These are phyloP conservation scores for Pelargonium citronellum DNA, from an alignment of 441 rosid genomes.

Conservation along the genomic window DNA sequence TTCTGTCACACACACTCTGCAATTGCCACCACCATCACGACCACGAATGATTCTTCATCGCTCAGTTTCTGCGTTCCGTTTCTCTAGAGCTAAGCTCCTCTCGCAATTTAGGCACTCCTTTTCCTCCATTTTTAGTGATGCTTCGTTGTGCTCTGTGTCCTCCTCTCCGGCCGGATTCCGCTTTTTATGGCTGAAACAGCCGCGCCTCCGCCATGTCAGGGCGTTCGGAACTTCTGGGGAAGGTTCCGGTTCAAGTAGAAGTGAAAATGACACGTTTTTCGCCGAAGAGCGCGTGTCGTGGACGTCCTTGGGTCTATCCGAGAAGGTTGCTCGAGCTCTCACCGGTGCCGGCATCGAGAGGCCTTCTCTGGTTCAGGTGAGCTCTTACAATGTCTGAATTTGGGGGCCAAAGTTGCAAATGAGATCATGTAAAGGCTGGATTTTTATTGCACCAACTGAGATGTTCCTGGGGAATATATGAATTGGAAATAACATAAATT, in stretches of 20 bases:
- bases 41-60: conserved; percentile 51
- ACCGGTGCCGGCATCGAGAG: conserved; percentile 48
- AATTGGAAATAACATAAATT: background rate
- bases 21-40: too few relatives aligned
- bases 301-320: conserved; percentile 73
- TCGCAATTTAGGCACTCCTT: conserved; percentile 36
- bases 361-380: conserved; percentile 84
- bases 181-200: conserved; percentile 34
- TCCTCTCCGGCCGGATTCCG: conserved; percentile 27
- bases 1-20: too few relatives aligned
- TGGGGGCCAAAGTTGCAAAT: background rate
- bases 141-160: conserved; percentile 15
- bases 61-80: conserved; percentile 46
- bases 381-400: background rate
- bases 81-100: conserved; percentile 37
- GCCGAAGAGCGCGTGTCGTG: conserved; percentile 66
- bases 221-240: conserved; percentile 27
- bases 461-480: background rate
- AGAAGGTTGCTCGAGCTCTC: conserved; percentile 54
- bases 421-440: background rate
- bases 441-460: background rate
- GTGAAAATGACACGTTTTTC: conserved; percentile 51
- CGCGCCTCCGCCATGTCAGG: conserved; percentile 27
- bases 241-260: conserved; percentile 27
- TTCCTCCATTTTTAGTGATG: conserved; percentile 24